Base-by-base conservation (phyloP, 768 basidiomycete genomes). In the Strobilomyces dryophilus region DNA sequence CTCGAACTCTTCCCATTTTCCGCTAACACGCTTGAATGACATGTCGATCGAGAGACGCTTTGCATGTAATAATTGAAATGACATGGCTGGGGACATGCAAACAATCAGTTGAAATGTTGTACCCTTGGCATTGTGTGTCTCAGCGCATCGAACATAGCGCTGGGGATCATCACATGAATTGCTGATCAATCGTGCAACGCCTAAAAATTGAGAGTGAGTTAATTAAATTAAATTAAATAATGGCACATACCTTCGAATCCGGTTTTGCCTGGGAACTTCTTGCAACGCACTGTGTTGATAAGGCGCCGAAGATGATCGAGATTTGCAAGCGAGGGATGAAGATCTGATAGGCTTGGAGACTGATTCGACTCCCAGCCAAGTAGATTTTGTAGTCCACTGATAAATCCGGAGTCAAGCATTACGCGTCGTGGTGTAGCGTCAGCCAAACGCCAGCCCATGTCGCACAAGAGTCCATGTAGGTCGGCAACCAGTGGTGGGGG, bases 241-340 rank as follows among this genome's bases (percentile, higher is more conserved):
- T 9, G 14, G 11, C 14, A 34, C 9, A 34, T 37, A 27, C 47
- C 52, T 5, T 53, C 17, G n/a, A 47, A 48, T 18, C 18, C 52
- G 0, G 46, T 53, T 14, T 12, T 8, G 8, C 42, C 2, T n/a
- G 37, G 37, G 36, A 49, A 54, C 6, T 32, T 15, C 7, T 1
- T 18, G 7, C 4, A 5, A 21, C 9, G 41, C 10, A 40, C 8
- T 3, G 6, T 20, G 12, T 40, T 20, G 21, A 54, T 54, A 6
- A 37, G 5, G 2, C 8, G 31, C 24, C 18, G 4, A 3, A 49
- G 10, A 31, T 54, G 39, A 29, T 54, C 37, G 0, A 49, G 44
- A 4, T 54, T 53, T 12, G 24, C 29, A 9, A 36, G 24, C 11
- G 45, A 57, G 7, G 56, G 56, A 29, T 57, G 45, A 15, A 57